Conservation (phyloP, 2,329 filamentous ascomycete genomes). For the Botrytis galanthina region DNA sequence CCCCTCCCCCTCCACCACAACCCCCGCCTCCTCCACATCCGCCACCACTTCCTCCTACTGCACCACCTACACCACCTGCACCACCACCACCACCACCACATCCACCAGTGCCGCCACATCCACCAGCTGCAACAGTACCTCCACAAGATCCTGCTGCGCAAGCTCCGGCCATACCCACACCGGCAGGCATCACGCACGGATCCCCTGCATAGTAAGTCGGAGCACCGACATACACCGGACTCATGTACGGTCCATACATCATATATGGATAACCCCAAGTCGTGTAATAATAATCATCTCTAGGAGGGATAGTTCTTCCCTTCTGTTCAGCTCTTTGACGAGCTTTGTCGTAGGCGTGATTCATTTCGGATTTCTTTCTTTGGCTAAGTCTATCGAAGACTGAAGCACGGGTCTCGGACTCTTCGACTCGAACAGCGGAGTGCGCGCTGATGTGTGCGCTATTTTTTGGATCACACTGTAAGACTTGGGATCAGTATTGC, state of each 20-base stretch:
- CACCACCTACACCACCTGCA: conserved; percentile 9
- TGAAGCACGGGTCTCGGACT: conserved; percentile 28
- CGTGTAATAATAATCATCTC: conserved; percentile 47
- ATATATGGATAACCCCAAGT: conserved; percentile 51
- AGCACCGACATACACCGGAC: conserved; percentile 41
- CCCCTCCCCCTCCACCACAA: not conserved
- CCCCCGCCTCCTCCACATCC: not conserved
- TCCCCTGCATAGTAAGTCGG: conserved; percentile 48
- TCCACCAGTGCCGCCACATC: conserved; percentile 42
- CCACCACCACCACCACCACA: conserved; percentile 23
- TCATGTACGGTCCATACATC: conserved; percentile 49
- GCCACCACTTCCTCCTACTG: not conserved
- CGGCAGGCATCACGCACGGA: conserved; percentile 41
- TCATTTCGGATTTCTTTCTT: conserved; percentile 44
- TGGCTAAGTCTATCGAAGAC: conserved; percentile 32
- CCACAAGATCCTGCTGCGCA: conserved; percentile 52
- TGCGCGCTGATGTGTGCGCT: conserved; percentile 72
- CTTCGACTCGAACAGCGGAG: conserved; percentile 55
- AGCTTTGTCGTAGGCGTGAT: conserved; percentile 57
- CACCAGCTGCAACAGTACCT: conserved; percentile 41
- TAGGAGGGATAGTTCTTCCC: conserved; percentile 47
- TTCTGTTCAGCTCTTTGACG: conserved; percentile 49
- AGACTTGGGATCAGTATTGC: not conserved
- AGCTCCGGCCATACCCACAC: conserved; percentile 42
- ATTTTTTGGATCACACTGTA: conserved; percentile 51